Evolutionary conservation across 768 basidiomycete genomes (phyloP), one percentile per base, ranked within the genome.

Genomic region (Mycena rebaudengoi): DNA sequence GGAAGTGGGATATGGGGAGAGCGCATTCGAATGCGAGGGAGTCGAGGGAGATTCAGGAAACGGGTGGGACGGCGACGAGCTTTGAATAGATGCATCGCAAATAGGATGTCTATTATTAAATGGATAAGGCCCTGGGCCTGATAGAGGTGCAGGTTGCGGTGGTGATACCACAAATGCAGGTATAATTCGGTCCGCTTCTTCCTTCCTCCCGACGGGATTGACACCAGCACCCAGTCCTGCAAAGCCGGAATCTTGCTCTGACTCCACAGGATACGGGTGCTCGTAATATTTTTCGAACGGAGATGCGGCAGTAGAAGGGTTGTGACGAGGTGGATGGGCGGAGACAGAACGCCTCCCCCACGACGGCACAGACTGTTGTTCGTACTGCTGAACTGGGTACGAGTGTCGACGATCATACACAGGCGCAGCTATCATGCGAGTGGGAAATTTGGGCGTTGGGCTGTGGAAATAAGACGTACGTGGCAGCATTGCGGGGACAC

Each of bases 251-350:
- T 68, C 66, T 1, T 60, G 51, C 1, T 67, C 61, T 21, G 48
- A 57, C 12, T 63, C 45, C 2, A 52, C 57, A 3, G 57, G 44
- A 46, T 63, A 55, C 14, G 65, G 65, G 18, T 67, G 66, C 14
- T 64, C 66, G 28, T 68, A 68, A 20, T n/a, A 64, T 23, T 68
- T 68, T 4, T 64, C 43, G 30, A 64, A 68, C 5, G 66, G 66
- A 1, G 57, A 23, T 21, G 48, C 41, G 28, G 62, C 57, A 18
- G 66, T 67, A 7, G 62, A n/a, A 2, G 66, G 66, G 40, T 67
- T 67, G 2, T 14, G 21, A 1, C 41, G 39, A 29, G 23, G 7
- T 0, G 44, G 60, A 23, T 59, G 57, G 7, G 66, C 57, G 8
- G 66, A 64, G 1, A 43, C 21, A 1, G 58, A 52, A 28, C 57